These are phyloP conservation scores for Fusarium longipes DNA, from an alignment of 2,329 filamentous ascomycete genomes.

Conservation along the genomic window DNA sequence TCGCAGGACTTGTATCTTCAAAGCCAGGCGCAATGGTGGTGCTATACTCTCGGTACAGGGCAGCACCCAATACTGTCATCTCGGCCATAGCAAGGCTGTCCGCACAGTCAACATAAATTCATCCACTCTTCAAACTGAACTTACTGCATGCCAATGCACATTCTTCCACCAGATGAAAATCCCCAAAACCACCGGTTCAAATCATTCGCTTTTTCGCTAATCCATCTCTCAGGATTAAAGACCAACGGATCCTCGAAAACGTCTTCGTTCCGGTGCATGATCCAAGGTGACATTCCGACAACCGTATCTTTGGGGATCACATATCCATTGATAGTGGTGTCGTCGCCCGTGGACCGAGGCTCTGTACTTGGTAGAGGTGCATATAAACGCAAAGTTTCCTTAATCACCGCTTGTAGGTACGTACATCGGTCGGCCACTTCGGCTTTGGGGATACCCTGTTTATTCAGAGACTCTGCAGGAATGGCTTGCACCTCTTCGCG, in stretches of 20 bases:
- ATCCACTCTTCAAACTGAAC: not conserved
- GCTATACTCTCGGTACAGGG: conserved; percentile 33
- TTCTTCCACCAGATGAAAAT: conserved; percentile 41
- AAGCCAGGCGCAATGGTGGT: conserved; percentile 29
- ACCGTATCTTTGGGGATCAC: conserved; percentile 40
- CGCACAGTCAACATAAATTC: accelerated
- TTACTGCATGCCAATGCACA: conserved; percentile 46
- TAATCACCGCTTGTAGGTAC: conserved; percentile 62
- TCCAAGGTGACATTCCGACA: conserved; percentile 45
- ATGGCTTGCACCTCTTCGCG: conserved; percentile 55
- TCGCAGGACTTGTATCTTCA: conserved; percentile 26
- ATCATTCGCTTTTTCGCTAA: conserved; percentile 28
- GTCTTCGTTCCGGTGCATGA: conserved; percentile 42
- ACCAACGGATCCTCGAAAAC: conserved; percentile 40
- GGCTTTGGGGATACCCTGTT: conserved; percentile 47
- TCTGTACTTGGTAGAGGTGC: conserved; percentile 63
- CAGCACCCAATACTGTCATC: conserved; percentile 36
- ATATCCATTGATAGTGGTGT: conserved; percentile 41
- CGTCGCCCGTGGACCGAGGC: conserved; percentile 53
- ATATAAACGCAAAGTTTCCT: conserved; percentile 62
- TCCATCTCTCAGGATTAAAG: conserved; percentile 47
- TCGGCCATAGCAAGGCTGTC: conserved; percentile 39
- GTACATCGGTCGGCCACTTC: conserved; percentile 53
- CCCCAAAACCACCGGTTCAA: conserved; percentile 44
- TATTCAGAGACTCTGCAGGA: conserved; percentile 30